phyloP scores from a whole-genome alignment of 164 flowering plant genomes.

The Chimonanthus salicifolius region DNA sequence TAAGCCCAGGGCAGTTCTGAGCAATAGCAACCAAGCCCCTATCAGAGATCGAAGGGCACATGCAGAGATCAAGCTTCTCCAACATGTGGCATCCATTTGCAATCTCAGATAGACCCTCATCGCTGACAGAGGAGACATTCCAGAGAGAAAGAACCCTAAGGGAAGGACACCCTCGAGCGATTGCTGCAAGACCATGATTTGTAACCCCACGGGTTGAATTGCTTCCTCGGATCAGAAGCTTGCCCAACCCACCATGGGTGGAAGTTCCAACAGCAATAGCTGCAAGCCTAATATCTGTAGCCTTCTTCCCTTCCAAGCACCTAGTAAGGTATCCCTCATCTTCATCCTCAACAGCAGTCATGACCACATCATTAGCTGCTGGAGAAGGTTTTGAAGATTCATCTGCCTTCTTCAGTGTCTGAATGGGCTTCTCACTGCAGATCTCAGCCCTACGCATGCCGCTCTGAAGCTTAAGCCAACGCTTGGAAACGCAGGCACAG shows the following conservation, averaged over 20 bases:
- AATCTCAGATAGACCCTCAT: slow-evolving; percentile 61
- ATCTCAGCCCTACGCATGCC: slow-evolving; percentile 39
- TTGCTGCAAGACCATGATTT: slow-evolving; percentile 52
- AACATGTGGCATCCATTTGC: slow-evolving; percentile 55
- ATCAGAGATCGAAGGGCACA: slow-evolving; percentile 58
- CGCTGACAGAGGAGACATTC: slow-evolving; percentile 51
- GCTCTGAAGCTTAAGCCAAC: slow-evolving; percentile 66
- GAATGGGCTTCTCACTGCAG: slow-evolving; percentile 7
- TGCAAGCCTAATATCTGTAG: slow-evolving; percentile 78
- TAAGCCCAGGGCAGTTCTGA: slow-evolving; percentile 54
- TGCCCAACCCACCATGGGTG: slow-evolving; percentile 70
- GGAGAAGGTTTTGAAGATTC: slow-evolving; percentile 1
- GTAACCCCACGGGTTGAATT: slow-evolving; percentile 46
- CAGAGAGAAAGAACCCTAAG: slow-evolving; percentile 61
- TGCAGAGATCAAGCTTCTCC: slow-evolving; percentile 68
- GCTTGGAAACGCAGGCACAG: slow-evolving; percentile 70
- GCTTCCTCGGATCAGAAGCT: slow-evolving; percentile 61
- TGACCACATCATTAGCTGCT: not conserved
- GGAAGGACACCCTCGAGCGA: slow-evolving; percentile 76
- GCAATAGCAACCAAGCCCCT: slow-evolving; percentile 67
- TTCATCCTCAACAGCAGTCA: slow-evolving; percentile 14
- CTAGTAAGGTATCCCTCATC: slow-evolving; percentile 59
- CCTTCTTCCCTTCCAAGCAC: slow-evolving; percentile 76
- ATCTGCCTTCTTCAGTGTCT: not conserved
- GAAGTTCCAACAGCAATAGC: slow-evolving; percentile 74